Evolutionary conservation across 345 rosid genomes (phyloP), one percentile per base, ranked within the genome.

Genomic region (Adansonia digitata): DNA sequence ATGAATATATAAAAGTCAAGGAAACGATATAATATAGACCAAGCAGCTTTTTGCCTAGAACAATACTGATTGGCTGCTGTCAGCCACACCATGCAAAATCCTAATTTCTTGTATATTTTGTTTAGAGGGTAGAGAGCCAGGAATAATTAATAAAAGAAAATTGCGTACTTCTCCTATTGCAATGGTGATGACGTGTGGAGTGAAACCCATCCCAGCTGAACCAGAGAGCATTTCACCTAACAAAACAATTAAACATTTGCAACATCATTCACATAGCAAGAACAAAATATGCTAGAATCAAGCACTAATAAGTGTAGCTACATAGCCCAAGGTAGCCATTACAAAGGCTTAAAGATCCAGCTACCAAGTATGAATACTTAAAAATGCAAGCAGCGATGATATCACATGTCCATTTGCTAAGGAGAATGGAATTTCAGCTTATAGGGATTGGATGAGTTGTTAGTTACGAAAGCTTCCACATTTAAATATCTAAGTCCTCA

Each of bases 181-280:
- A 69, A 88, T 78, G 22, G 90, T 84, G 80, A 90, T 84, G 84
- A 90, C 77, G 73, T 88, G 94, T 2, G 94, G 91, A 67, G 90
- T 88, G 81, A 90, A 90, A 66, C 94, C 91, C 80, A 85, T 81
- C 63, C 94, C 94, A 49, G 94, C 91, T 0, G 92, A 79, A 71
- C 92, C 90, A 76, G 91, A 85, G 13, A 85, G 80, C 87, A 81
- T 86, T 75, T 74, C 85, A 74, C 94, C 94, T 90, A 48, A 68
- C 83, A 85, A 84, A 73, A 84, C 48, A 82, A 52, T 77, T 35
- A 52, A 39, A 79, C 39, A 55, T 75, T 71, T 63, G 24, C 59
- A 69, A 39, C 64, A 49, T 46, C 29, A 74, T 52, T 31, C 20
- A 7, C 26, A 77, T 59, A 64, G 35, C 55, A 39, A 7, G 7